A percentile compares a stretch with the other conserved stretches of the same genome.
Evolutionary conservation across 129 eudicot genomes (phyloP).

Genomic region (carrot (Daucus carota)): DH1_v3.0 NC_030383.2:5308001-5308500

Average conservation of each 20-base stretch:
- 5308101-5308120: not conserved
- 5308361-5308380: not conserved
- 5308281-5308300: conserved; percentile 85
- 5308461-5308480: too few species aligned
- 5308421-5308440: not conserved
- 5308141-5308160: not conserved
- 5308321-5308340: conserved; percentile 84
- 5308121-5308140: not conserved
- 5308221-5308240: conserved; percentile 42
- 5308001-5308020: not conserved
- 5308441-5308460: not conserved
- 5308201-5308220: not conserved
- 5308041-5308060: not conserved
- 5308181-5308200: not conserved
- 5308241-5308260: conserved; percentile 70
- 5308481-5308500: too few species aligned
- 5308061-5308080: too few species aligned
- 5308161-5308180: not conserved
- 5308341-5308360: conserved; percentile 8
- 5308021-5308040: not conserved
- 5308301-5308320: conserved; percentile 66
- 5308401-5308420: not conserved
- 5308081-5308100: not conserved
- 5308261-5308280: conserved; percentile 76
- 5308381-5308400: not conserved